Percentiles rank a stretch among this genome's conserved stretches.
Evolutionary conservation across 441 rosid species (phyloP).

Genomic region (Isatis lusitanica): DNA sequence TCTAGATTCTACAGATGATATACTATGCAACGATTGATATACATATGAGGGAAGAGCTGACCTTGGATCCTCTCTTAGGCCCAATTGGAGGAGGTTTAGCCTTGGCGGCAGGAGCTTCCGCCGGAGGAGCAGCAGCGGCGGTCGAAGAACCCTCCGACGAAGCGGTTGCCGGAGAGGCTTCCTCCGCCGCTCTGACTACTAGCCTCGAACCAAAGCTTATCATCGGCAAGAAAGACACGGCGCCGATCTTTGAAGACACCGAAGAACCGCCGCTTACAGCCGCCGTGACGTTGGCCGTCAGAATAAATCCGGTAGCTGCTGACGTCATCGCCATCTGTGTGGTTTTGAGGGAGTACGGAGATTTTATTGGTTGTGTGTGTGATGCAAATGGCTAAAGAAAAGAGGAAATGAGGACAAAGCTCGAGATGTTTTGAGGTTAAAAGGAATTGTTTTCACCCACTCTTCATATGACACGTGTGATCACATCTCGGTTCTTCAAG

Average conservation of each 20-base stretch:
- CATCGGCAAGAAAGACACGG: slow-evolving; percentile 46
- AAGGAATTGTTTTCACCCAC: slow-evolving; percentile 33
- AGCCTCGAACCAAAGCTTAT: slow-evolving; percentile 49
- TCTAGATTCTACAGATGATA: neutral
- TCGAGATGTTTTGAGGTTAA: slow-evolving; percentile 29
- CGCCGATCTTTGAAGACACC: slow-evolving; percentile 37
- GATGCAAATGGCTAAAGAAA: slow-evolving; percentile 1
- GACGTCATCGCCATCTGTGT: slow-evolving; percentile 66
- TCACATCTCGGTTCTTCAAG: slow-evolving; percentile 5
- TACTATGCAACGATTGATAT: neutral
- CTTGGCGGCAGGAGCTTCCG: slow-evolving; percentile 28
- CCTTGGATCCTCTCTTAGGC: slow-evolving; percentile 94
- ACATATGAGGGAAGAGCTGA: slow-evolving; percentile 9
- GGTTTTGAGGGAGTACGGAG: neutral
- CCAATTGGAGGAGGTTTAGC: slow-evolving; percentile 77
- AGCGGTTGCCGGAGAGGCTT: slow-evolving; percentile 37
- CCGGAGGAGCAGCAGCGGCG: slow-evolving; percentile 41
- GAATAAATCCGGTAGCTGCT: slow-evolving; percentile 67
- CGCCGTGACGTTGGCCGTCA: slow-evolving; percentile 43
- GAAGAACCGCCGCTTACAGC: slow-evolving; percentile 39
- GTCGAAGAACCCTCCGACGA: slow-evolving; percentile 17
- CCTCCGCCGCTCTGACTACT: slow-evolving; percentile 63
- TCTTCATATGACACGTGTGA: slow-evolving; percentile 31
- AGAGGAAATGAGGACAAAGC: slow-evolving; percentile 6
- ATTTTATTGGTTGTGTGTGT: slow-evolving; percentile 17